These are phyloP conservation scores for Penicillium sp. DNA, from an alignment of 2,329 filamentous ascomycete species.

Conservation along the genomic window DNA sequence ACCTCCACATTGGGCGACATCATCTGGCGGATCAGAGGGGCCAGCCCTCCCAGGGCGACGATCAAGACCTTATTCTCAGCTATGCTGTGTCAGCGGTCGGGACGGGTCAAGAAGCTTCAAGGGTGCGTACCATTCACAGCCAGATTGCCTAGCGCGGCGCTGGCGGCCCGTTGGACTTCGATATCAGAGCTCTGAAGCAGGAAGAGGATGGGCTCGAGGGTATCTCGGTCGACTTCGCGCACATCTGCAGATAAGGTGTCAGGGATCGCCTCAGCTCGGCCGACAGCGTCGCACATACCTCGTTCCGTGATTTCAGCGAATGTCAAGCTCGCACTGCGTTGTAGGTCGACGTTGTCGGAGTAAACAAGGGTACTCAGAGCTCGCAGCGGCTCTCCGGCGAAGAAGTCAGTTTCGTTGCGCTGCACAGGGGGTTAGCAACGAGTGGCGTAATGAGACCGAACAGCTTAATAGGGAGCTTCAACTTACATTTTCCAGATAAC, in stretches of 20 bases:
- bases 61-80: conserved; percentile 98
- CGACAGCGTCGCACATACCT: conserved; percentile 53
- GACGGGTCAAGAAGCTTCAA: conserved; percentile 8
- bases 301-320: conserved; percentile 98
- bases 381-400: conserved; percentile 87
- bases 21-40: conserved; percentile 95
- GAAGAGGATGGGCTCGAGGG: conserved; percentile 91
- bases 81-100: conserved; percentile 49
- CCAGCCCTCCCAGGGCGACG: conserved; percentile 82
- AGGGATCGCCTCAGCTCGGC: conserved; percentile 11
- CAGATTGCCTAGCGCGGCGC: conserved; percentile 89
- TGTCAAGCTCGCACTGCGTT: conserved; percentile 93
- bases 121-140: conserved; percentile 76
- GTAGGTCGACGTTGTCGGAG: conserved; percentile 96
- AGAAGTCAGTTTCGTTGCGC: conserved; percentile 97
- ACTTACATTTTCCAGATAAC: conserved; percentile 92
- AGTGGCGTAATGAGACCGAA: not conserved
- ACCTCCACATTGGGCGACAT: conserved; percentile 96
- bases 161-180: conserved; percentile 93
- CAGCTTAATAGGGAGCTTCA: not conserved
- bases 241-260: conserved; percentile 63
- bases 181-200: conserved; percentile 92
- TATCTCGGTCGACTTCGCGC: conserved; percentile 88
- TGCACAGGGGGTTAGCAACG: conserved; percentile 39
- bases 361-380: conserved; percentile 94